These are phyloP conservation scores for Skeletonema menzelii DNA, from an alignment of 108 stramenopile species.

Conservation along the genomic window DNA sequence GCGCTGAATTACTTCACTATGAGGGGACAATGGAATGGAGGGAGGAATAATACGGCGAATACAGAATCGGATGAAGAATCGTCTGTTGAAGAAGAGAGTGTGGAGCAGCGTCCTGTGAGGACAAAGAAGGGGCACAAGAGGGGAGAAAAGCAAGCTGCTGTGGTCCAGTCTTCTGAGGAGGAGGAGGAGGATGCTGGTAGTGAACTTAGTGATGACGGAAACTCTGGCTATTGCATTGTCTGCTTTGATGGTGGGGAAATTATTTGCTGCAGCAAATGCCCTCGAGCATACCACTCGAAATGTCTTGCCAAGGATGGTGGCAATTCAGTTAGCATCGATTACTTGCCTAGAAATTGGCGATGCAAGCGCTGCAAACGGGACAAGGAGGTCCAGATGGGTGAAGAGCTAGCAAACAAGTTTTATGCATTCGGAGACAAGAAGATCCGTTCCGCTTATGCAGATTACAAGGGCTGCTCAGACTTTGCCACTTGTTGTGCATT, in stretches of 20 bases:
- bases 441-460: slow-evolving; percentile 31
- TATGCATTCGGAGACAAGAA: slow-evolving; percentile 13
- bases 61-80: background rate
- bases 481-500: slow-evolving; percentile 24
- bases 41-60: background rate
- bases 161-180: background rate
- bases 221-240: slow-evolving; percentile 39
- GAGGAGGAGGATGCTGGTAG: slow-evolving; percentile 8
- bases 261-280: slow-evolving; percentile 37
- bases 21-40: slow-evolving; percentile 22
- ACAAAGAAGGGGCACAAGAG: slow-evolving; percentile 2
- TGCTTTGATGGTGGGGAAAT: slow-evolving; percentile 34
- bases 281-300: slow-evolving; percentile 30
- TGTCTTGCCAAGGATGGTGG: slow-evolving; percentile 29
- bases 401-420: slow-evolving; percentile 22
- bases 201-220: slow-evolving; percentile 37
- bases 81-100: background rate
- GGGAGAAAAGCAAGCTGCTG: background rate
- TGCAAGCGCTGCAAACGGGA: slow-evolving; percentile 40
- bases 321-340: slow-evolving; percentile 8
- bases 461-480: slow-evolving; percentile 27
- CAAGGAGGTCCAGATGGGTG: slow-evolving; percentile 9
- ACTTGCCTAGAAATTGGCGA: slow-evolving; percentile 28
- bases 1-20: slow-evolving; percentile 97
- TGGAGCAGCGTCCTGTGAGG: background rate